Base-by-base conservation (phyloP, 441 rosid genomes). In the Erodium texanum region DNA sequence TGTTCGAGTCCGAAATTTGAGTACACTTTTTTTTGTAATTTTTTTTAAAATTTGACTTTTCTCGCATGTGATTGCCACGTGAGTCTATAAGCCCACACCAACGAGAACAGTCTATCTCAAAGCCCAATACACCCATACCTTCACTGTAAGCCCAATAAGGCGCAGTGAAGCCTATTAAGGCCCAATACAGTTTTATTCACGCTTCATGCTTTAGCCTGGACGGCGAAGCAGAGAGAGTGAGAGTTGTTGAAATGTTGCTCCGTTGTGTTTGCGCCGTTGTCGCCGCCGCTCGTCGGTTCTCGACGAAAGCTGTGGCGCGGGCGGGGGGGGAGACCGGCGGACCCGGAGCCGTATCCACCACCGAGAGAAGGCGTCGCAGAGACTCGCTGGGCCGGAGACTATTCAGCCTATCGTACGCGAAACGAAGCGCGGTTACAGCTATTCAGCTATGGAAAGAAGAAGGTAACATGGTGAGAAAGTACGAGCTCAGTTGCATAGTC, bases 401-500 rank as follows among this genome's bases (percentile, higher is more conserved):
- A 29, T 71, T 91, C 29, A 85, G 89, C 72, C 81, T 93, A 62
- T 82, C 75, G 61, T 85, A 86, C 78, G 59, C 88, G 29, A 89
- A 92, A 74, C 89, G 97, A 32, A 89, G 98, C 65, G 94, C 99
- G 62, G 92, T 83, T 23, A 77, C 85, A 68, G 70, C 88, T 24
- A 83, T 92, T 29, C 75, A 74, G 76, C 83, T 82, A 80, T 92
- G 99, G 97, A 85, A 81, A 66, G 89, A 87, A 73, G 93, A 89
- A 77, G 94, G 97, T 11, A 83, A 75, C 65, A 67, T 70, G 41
- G 93, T 85, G 27, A 82, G 83, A 63, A 94, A 92, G 79, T 89
- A 92, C 83, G 87, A 89, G 79, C 96, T 91, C 65, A 94, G 86
- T 74, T 86, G 97, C 2, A 80, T 89, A 52, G 89, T 92, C 22